phyloP scores from a whole-genome alignment of 208 protist genomes.

The Novymonas esmeraldas region DNA sequence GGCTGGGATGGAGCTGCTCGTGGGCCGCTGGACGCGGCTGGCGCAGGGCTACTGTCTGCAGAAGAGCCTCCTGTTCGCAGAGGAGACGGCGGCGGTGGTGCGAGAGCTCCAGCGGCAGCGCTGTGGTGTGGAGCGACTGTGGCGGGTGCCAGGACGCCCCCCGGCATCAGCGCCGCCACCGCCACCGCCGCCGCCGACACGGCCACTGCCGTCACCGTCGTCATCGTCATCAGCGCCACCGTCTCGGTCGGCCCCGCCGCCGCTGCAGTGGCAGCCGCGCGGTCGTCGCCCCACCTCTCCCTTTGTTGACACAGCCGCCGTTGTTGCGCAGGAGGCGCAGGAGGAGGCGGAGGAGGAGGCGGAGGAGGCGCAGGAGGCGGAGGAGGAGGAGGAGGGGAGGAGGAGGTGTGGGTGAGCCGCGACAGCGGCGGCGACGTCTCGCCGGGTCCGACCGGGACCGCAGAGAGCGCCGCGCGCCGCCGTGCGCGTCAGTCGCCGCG shows the following conservation, averaged over 20 bases:
- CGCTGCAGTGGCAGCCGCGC: background rate
- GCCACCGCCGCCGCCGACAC: too few relatives aligned
- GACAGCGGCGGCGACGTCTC: background rate
- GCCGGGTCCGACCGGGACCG: too few relatives aligned
- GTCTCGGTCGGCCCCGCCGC: too few relatives aligned
- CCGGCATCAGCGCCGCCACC: too few relatives aligned
- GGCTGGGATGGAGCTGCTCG: conserved; percentile 38
- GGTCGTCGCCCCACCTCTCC: background rate
- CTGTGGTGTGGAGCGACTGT: conserved; percentile 24
- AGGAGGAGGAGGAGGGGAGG: too few relatives aligned
- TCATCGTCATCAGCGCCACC: too few relatives aligned
- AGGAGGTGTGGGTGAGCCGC: conserved; percentile 25
- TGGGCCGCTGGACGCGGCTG: conserved; percentile 24
- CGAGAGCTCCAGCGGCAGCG: conserved; percentile 36
- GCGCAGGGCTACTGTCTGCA: conserved; percentile 41
- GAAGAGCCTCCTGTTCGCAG: conserved; percentile 62
- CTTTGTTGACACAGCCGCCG: background rate
- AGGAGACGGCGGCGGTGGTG: conserved; percentile 50
- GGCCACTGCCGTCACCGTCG: too few relatives aligned
- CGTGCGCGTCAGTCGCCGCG: background rate
- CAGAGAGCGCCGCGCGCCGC: too few relatives aligned
- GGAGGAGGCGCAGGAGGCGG: too few relatives aligned
- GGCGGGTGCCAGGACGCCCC: too few relatives aligned
- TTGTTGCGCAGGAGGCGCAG: too few relatives aligned
- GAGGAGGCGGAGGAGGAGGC: too few relatives aligned